Evolutionary conservation across 1,284 basidiomycete species (phyloP).

Genomic region (Rugosomyces carneus): DNA sequence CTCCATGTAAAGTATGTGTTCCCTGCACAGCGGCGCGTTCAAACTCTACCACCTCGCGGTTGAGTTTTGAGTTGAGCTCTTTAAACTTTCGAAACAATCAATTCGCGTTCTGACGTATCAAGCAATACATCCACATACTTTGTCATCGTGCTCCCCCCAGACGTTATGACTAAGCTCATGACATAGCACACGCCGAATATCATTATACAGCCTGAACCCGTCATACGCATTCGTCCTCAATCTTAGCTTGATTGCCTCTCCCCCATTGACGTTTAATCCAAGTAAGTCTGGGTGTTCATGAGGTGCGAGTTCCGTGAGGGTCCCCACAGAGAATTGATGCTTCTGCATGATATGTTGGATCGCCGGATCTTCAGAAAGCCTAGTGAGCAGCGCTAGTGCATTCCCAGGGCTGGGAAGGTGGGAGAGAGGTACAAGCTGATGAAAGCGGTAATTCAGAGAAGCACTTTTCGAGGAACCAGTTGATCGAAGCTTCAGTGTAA

Average conservation of each 20-base stretch:
- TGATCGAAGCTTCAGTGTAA: slow-evolving; percentile 34
- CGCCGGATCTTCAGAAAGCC: slow-evolving; percentile 61
- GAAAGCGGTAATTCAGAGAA: slow-evolving; percentile 52
- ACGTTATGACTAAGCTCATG: slow-evolving; percentile 76
- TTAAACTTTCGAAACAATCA: slow-evolving; percentile 51
- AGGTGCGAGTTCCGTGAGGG: slow-evolving; percentile 70
- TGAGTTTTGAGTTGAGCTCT: slow-evolving; percentile 67
- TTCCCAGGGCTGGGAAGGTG: slow-evolving; percentile 59
- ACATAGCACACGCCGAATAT: slow-evolving; percentile 63
- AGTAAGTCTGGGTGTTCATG: slow-evolving; percentile 67
- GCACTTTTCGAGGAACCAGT: slow-evolving; percentile 37
- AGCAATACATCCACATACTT: slow-evolving; percentile 39
- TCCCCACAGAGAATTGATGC: slow-evolving; percentile 58
- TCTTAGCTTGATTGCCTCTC: slow-evolving; percentile 59
- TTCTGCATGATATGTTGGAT: slow-evolving; percentile 63
- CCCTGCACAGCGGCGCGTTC: slow-evolving; percentile 50
- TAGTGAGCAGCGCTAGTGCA: slow-evolving; percentile 47
- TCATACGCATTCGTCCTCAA: slow-evolving; percentile 66
- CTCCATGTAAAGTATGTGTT: slow-evolving; percentile 44
- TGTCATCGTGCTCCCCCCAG: slow-evolving; percentile 64
- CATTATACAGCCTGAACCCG: slow-evolving; percentile 61
- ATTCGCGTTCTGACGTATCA: background rate
- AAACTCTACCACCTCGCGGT: slow-evolving; percentile 64
- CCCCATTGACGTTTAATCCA: slow-evolving; percentile 63
- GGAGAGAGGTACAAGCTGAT: slow-evolving; percentile 51